phyloP scores from a whole-genome alignment of 2,329 filamentous ascomycete genomes.

The Coniochaeta sp. region DNA sequence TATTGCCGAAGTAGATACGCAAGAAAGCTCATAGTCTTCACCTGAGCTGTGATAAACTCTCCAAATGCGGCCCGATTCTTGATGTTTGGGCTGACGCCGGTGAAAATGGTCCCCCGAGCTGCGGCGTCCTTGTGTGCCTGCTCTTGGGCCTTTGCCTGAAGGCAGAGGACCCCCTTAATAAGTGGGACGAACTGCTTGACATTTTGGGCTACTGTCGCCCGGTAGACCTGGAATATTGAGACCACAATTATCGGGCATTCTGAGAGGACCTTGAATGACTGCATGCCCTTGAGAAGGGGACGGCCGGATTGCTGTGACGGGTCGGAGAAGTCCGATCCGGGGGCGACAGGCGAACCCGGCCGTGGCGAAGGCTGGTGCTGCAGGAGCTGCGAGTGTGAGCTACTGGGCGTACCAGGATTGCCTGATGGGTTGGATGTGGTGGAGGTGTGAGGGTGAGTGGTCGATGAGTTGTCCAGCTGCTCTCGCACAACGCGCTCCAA shows the following conservation, averaged over 20 bases:
- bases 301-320: conserved; percentile 74
- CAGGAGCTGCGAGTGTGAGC: conserved; percentile 66
- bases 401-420: conserved; percentile 60
- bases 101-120: conserved; percentile 74
- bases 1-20: conserved; percentile 89
- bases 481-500: conserved; percentile 94
- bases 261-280: conserved; percentile 96
- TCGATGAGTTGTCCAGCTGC: conserved; percentile 74
- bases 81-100: conserved; percentile 87
- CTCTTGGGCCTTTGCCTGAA: conserved; percentile 90
- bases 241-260: conserved; percentile 99
- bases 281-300: conserved; percentile 85
- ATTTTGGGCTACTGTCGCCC: conserved; percentile 70
- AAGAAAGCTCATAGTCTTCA: conserved; percentile 98
- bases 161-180: conserved; percentile 81
- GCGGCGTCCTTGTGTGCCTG: conserved; percentile 83
- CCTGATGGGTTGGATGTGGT: conserved; percentile 40
- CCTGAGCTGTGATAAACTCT: conserved; percentile 95
- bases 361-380: conserved; percentile 55
- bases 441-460: conserved; percentile 21
- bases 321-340: conserved; percentile 70
- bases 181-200: conserved; percentile 88
- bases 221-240: conserved; percentile 92
- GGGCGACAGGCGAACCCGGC: conserved; percentile 81
- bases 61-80: conserved; percentile 92